These are phyloP conservation scores for Hymenoscyphus linearis DNA, from an alignment of 2,329 filamentous ascomycete species.

Conservation along the genomic window DNA sequence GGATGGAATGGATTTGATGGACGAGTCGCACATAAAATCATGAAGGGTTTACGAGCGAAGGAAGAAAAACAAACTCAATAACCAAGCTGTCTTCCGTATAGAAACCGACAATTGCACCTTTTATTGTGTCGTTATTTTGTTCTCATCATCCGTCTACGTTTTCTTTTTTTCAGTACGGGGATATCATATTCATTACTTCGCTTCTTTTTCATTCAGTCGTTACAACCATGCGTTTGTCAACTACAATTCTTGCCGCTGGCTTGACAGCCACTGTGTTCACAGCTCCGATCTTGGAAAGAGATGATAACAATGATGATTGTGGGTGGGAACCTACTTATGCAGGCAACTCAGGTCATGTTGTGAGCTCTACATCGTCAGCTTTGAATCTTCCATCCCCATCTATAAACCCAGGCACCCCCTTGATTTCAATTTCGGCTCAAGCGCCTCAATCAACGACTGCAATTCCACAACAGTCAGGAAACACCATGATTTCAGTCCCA, in stretches of 20 bases:
- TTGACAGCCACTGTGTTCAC: background rate
- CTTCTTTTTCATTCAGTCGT: background rate
- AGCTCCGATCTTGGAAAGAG: background rate
- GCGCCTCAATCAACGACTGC: too few relatives aligned
- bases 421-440: too few relatives aligned
- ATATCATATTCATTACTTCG: background rate
- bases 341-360: background rate
- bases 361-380: too few relatives aligned
- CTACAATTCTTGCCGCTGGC: background rate
- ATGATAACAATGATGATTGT: background rate
- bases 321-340: background rate
- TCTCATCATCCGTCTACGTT: background rate
- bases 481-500: background rate
- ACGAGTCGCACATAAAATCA: background rate
- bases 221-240: background rate
- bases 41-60: background rate
- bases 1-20: too few relatives aligned
- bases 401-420: too few relatives aligned
- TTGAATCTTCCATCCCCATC: too few relatives aligned
- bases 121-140: background rate
- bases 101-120: background rate
- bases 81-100: background rate
- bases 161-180: background rate
- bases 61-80: background rate
- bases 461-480: too few relatives aligned